Base-by-base conservation (phyloP, 2,329 filamentous ascomycete genomes). In the Madurella mycetomatis region DNA sequence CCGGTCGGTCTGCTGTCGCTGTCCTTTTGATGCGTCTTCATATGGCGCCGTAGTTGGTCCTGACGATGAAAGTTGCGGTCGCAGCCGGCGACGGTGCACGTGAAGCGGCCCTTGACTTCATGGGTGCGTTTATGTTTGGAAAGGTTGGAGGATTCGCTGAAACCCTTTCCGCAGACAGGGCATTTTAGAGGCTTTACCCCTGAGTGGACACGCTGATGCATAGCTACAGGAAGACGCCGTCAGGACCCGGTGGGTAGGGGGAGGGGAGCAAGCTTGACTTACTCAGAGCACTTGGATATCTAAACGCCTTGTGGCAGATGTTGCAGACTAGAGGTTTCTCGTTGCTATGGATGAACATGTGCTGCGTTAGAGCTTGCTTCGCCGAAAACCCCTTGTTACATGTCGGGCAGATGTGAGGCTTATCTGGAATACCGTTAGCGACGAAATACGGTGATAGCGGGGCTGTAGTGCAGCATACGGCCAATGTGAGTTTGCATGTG, bases 251-350 rank as follows among this genome's bases (percentile, higher is more conserved):
- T 16, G 43, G 43, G 47, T 19, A 51, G 7, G 17, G 30, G 9
- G 30, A 19, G 16, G 44, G 32, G 47, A 16, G 15, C 12, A 34
- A 34, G 31, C 9, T 40, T 25, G 41, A 72, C 78, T 63, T 76
- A 85, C 82, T 86, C 18, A 85, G 71, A 18, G 84, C 84, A 58
- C 82, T 86, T 59, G 86, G 84, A 58, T 87, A 84, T 49, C 85
- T 83, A 63, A 88, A 88, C 0, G 74, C 72, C 64, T 83, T 83
- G 18, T 67, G 69, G 59, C 83, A 86, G 37, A 74, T 75, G 9
- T 70, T 65, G 65, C 85, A 88, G 41, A 75, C 70, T 69, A 82
- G 85, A 25, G 85, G 84, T 58, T 81, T 85, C 56, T 82, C 79
- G 40, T 83, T 82, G 0, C 83, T 85, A 63, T 89, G 86, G 2